Evolutionary conservation across 345 rosid species (phyloP).

Genomic region (Anacardium occidentale): DNA sequence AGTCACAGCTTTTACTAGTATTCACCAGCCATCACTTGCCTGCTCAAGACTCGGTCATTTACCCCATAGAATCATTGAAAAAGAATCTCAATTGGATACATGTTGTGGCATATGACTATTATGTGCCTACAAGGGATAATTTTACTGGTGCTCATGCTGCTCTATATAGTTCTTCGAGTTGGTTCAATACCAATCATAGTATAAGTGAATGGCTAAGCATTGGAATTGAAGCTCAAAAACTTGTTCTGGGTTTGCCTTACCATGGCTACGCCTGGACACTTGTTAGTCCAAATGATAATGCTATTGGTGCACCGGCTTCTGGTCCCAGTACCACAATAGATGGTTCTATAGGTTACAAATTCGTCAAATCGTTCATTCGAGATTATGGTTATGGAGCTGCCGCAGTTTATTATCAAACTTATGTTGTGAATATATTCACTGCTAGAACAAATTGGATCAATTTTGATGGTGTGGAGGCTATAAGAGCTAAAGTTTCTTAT

Average conservation of each 20-base stretch:
- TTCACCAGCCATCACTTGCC: slow-evolving; percentile 16
- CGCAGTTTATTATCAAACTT: slow-evolving; percentile 25
- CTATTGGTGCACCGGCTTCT: slow-evolving; percentile 22
- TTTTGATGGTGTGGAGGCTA: too few species aligned
- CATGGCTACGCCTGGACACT: slow-evolving; percentile 39
- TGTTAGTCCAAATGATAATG: not conserved
- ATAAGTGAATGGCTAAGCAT: slow-evolving; percentile 25
- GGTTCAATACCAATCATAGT: slow-evolving; percentile 10
- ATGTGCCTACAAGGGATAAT: slow-evolving; percentile 25
- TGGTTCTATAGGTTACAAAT: slow-evolving; percentile 33
- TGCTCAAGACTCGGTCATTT: not conserved
- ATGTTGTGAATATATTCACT: slow-evolving; percentile 25
- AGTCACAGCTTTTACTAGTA: slow-evolving; percentile 24
- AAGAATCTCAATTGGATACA: slow-evolving; percentile 29
- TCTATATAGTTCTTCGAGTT: slow-evolving; percentile 19
- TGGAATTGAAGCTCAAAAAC: slow-evolving; percentile 16
- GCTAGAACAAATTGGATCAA: slow-evolving; percentile 24
- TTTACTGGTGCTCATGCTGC: slow-evolving; percentile 29
- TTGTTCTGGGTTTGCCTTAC: slow-evolving; percentile 32
- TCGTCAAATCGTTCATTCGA: slow-evolving; percentile 16
- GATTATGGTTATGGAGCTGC: slow-evolving; percentile 23
- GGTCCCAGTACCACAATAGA: not conserved
- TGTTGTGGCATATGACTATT: slow-evolving; percentile 22
- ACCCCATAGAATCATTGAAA: slow-evolving; percentile 21
- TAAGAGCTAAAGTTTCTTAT: slow-evolving; percentile 26